phyloP scores from a whole-genome alignment of 371 early-diverging fungal species.

The Cokeromyces recurvatus region DNA sequence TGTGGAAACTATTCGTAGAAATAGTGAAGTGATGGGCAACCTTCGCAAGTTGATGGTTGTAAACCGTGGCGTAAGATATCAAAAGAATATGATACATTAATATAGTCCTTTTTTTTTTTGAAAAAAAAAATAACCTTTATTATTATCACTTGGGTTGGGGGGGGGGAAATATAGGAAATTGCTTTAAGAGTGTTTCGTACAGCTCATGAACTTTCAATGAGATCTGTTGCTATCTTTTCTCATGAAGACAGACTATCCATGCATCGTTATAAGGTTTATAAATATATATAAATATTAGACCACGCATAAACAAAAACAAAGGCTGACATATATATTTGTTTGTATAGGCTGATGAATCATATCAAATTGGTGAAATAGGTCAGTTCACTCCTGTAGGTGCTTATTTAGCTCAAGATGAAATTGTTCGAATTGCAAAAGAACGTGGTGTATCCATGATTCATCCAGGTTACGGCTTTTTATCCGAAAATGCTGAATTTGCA shows the following conservation, averaged over 20 bases:
- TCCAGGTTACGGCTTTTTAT: slow-evolving; percentile 90
- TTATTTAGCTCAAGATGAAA: slow-evolving; percentile 89
- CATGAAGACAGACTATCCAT: slow-evolving; percentile 87
- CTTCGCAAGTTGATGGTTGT: slow-evolving; percentile 55
- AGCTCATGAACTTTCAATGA: slow-evolving; percentile 86
- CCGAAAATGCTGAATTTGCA: slow-evolving; percentile 87
- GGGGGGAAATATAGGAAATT: slow-evolving; percentile 84
- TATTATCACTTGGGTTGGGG: no score
- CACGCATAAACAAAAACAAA: not conserved
- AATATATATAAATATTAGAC: not conserved
- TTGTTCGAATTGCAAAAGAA: slow-evolving; percentile 77
- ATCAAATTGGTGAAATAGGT: slow-evolving; percentile 81
- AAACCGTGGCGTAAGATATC: slow-evolving; percentile 53
- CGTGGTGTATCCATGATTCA: slow-evolving; percentile 78
- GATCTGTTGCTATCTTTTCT: slow-evolving; percentile 83
- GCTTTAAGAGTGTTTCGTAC: slow-evolving; percentile 88
- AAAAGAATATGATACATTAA: not conserved
- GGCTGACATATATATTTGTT: no score
- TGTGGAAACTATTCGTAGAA: slow-evolving; percentile 55
- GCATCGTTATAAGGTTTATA: slow-evolving; percentile 91
- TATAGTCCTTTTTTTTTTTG: no score
- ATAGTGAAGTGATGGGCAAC: slow-evolving; percentile 38
- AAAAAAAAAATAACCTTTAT: no score
- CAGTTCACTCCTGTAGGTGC: slow-evolving; percentile 87
- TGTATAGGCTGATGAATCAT: slow-evolving; percentile 88